Evolutionary conservation across 257 asterid genomes (phyloP).

Genomic region (Gentiana dahurica): DNA sequence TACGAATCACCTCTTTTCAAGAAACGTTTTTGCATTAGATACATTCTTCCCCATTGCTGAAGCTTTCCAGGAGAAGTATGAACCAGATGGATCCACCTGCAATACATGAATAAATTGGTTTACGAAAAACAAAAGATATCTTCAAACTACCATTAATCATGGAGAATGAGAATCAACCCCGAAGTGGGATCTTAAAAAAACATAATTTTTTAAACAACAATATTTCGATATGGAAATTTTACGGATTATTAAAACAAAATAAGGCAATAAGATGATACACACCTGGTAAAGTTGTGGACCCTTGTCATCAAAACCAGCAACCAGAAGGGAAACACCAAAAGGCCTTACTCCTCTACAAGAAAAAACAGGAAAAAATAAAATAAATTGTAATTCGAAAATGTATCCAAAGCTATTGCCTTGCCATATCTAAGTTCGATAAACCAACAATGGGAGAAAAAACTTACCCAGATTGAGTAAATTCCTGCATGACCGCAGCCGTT

Average conservation of each 20-base stretch:
- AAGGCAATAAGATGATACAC: slow-evolving; percentile 12
- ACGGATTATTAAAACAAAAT: slow-evolving; percentile 5
- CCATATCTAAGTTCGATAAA: not conserved
- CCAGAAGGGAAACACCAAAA: slow-evolving; percentile 90
- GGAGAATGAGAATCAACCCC: too few species aligned
- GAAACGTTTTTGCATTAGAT: slow-evolving; percentile 94
- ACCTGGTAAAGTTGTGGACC: slow-evolving; percentile 98
- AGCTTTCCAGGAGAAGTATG: slow-evolving; percentile 99
- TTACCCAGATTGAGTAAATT: slow-evolving; percentile 99
- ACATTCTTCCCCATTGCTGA: slow-evolving; percentile 99
- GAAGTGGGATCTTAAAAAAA: too few species aligned
- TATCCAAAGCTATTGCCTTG: not conserved
- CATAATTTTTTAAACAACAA: not conserved
- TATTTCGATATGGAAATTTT: not conserved
- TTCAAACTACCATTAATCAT: too few species aligned
- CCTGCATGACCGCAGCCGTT: slow-evolving; percentile 99
- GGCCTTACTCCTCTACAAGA: slow-evolving; percentile 87
- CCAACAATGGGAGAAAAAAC: not conserved
- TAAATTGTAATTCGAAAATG: not conserved
- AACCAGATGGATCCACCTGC: slow-evolving; percentile 98
- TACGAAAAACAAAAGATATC: too few species aligned
- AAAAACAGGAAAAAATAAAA: slow-evolving; percentile 11
- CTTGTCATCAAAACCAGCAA: slow-evolving; percentile 97
- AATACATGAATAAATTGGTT: slow-evolving; percentile 1
- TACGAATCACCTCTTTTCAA: slow-evolving; percentile 70